Percentiles rank a stretch among this genome's conserved stretches.
Conservation (phyloP, 495 filamentous ascomycete genomes). For the Penicillium macrosclerotiorum region DNA sequence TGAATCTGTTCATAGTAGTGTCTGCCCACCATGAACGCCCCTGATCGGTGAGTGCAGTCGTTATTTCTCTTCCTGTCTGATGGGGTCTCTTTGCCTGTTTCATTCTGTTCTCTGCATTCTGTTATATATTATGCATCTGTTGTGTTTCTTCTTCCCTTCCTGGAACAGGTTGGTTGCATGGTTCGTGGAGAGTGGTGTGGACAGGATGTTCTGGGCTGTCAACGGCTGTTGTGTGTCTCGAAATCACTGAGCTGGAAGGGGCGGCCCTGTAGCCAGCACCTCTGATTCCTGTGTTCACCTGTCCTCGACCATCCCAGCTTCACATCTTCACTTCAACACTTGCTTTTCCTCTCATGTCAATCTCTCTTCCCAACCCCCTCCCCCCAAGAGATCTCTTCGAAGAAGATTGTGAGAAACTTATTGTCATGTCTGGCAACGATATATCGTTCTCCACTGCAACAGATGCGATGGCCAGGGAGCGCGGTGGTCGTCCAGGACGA, state of each 20-base stretch:
- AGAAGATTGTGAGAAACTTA: background rate
- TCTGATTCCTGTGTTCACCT: no score
- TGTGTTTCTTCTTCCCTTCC: background rate
- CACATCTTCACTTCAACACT: background rate
- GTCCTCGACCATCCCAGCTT: background rate
- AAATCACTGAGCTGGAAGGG: no score
- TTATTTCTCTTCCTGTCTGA: slow-evolving; percentile 6
- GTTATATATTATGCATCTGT: background rate
- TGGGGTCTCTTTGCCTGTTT: background rate
- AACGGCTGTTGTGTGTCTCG: no score
- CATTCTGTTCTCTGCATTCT: no score
- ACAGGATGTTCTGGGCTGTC: no score
- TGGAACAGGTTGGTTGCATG: no score
- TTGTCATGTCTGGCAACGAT: background rate
- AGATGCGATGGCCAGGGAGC: slow-evolving; percentile 13
- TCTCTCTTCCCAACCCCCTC: no score
- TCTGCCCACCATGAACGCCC: slow-evolving; percentile 64
- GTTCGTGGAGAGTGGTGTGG: no score
- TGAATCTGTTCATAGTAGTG: background rate
- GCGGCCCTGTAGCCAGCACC: no score
- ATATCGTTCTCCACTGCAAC: slow-evolving; percentile 7
- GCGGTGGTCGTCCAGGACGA: slow-evolving; percentile 11
- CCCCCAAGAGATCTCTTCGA: background rate
- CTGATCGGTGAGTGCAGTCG: slow-evolving; percentile 54
- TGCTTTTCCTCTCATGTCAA: no score